These are phyloP conservation scores for Penicillium concentricum DNA, from an alignment of 2,329 filamentous ascomycete genomes.

Conservation along the genomic window DNA sequence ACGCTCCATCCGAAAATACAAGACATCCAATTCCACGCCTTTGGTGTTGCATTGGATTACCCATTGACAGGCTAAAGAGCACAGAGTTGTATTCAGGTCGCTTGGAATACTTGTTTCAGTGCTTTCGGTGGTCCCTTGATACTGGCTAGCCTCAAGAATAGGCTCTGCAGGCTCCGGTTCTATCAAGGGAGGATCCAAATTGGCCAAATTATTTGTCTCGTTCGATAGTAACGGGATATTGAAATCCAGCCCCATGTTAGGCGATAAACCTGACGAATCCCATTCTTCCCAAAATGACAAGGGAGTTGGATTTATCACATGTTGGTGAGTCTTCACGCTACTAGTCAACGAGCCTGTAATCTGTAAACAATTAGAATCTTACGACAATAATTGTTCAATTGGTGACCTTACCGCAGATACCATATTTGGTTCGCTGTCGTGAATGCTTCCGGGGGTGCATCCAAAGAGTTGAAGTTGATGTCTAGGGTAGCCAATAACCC, in stretches of 20 bases:
- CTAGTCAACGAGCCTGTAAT: neutral
- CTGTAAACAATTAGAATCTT: neutral
- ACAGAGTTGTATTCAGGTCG: slow-evolving; percentile 4
- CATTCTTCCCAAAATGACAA: neutral
- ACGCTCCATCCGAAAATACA: slow-evolving; percentile 5
- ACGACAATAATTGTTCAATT: neutral
- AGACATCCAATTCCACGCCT: slow-evolving; percentile 6
- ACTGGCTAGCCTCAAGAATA: neutral
- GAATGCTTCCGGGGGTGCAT: neutral
- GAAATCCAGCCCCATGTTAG: neutral
- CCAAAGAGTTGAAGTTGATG: neutral
- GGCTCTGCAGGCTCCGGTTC: neutral
- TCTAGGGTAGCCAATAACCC: neutral
- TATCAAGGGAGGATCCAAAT: neutral
- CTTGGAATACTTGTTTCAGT: neutral
- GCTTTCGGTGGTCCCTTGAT: neutral
- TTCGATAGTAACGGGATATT: neutral
- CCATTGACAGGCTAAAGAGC: slow-evolving; percentile 6
- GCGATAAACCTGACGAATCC: neutral
- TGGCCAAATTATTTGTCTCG: neutral
- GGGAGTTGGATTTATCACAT: neutral
- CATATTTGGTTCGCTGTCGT: neutral
- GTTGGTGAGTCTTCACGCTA: neutral
- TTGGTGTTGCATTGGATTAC: slow-evolving; percentile 7
- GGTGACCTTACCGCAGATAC: neutral